Evolutionary conservation across 352 stramenopile species (phyloP).

Genomic region (Globisporangium camurandrum): DNA sequence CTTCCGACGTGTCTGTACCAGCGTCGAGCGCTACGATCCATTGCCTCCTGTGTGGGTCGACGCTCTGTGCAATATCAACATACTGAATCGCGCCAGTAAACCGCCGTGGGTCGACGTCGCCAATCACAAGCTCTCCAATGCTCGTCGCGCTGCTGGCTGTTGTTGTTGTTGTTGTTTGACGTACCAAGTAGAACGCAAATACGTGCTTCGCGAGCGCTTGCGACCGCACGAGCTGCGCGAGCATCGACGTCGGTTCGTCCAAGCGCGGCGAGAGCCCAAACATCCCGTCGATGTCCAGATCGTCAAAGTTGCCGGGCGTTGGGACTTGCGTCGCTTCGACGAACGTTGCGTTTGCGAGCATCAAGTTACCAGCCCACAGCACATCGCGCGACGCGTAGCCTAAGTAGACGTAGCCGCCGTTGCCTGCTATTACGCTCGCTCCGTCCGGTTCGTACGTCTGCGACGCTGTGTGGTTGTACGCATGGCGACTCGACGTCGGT

Average conservation of each 20-base stretch:
- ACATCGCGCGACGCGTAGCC: conserved; percentile 4
- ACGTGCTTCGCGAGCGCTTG: neutral
- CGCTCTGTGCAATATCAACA: neutral
- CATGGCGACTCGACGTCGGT: neutral
- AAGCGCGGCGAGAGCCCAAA: conserved; percentile 1
- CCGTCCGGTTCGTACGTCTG: conserved; percentile 3
- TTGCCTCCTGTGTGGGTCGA: too few relatives aligned
- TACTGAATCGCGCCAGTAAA: conserved; percentile 1
- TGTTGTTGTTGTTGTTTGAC: too few relatives aligned
- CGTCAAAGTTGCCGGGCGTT: neutral
- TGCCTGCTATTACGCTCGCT: neutral
- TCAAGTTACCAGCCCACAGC: neutral
- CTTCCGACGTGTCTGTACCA: too few relatives aligned
- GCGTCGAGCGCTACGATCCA: neutral
- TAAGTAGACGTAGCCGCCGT: neutral
- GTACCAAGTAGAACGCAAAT: conserved; percentile 1
- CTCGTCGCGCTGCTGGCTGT: neutral
- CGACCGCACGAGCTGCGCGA: neutral
- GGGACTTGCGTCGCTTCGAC: conserved; percentile 2
- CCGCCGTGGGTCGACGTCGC: neutral
- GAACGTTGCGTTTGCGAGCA: conserved; percentile 2
- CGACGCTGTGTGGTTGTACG: conserved; percentile 6
- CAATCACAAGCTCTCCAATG: neutral
- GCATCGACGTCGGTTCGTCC: neutral
- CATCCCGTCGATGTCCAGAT: neutral